A percentile compares a stretch with the other conserved stretches of the same genome.
These are phyloP conservation scores for Collybia mongolica DNA, from an alignment of 768 basidiomycete species.

Conservation along the genomic window DNA sequence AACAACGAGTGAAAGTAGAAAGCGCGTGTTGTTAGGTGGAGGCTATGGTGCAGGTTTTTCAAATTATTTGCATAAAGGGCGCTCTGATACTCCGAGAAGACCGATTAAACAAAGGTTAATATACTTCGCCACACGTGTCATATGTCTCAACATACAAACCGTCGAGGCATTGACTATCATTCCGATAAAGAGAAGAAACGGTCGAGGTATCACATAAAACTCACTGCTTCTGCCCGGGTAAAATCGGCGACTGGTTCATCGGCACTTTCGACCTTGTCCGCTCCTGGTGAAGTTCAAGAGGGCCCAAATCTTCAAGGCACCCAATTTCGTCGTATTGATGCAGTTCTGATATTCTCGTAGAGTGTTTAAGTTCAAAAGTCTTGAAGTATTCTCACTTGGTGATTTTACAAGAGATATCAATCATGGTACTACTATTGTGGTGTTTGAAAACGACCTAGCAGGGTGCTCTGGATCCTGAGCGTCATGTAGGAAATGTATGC, in stretches of 20 bases:
- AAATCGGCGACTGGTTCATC: constrained; percentile 35
- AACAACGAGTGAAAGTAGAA: too few relatives aligned
- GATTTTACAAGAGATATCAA: constrained; percentile 82
- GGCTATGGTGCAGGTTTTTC: too few relatives aligned
- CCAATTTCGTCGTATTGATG: constrained; percentile 79
- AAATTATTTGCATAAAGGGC: too few relatives aligned
- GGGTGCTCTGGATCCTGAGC: constrained; percentile 4
- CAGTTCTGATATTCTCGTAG: constrained; percentile 47
- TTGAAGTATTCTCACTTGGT: constrained; percentile 80
- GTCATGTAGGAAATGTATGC: constrained; percentile 9
- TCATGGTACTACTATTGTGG: constrained; percentile 50
- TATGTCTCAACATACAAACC: too few relatives aligned
- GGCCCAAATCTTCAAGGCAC: constrained; percentile 44
- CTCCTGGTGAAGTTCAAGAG: constrained; percentile 7
- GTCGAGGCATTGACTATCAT: too few relatives aligned
- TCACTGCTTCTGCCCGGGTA: constrained; percentile 63
- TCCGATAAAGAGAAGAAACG: background rate
- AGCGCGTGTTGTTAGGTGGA: too few relatives aligned
- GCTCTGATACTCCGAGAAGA: too few relatives aligned
- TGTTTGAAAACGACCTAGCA: constrained; percentile 22
- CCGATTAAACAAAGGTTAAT: too few relatives aligned
- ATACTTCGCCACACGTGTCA: too few relatives aligned
- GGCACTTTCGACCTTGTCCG: constrained; percentile 30
- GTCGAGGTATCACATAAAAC: constrained; percentile 20
- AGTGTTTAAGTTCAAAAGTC: constrained; percentile 38